Conservation (phyloP, 2,329 filamentous ascomycete genomes). For the Pyrenochaeta sp. region DNA sequence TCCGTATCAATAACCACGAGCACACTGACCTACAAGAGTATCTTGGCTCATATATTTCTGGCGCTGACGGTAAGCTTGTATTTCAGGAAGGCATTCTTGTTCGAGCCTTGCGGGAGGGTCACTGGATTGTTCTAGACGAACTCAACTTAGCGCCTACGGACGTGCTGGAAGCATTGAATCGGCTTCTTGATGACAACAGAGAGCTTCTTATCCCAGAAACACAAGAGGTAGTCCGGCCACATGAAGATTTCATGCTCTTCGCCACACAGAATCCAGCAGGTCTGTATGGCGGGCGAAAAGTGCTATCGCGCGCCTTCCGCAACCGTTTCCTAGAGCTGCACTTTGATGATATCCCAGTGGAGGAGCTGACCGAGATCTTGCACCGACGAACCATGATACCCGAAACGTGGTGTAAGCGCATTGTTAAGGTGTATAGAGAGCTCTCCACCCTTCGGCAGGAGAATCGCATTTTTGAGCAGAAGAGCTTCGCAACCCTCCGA, state of each 20-base stretch:
- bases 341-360: constrained; percentile 96
- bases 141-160: constrained; percentile 96
- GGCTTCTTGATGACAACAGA: constrained; percentile 93
- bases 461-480: constrained; percentile 91
- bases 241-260: constrained; percentile 96
- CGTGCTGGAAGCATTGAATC: constrained; percentile 94
- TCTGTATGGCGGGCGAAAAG: constrained; percentile 92
- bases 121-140: constrained; percentile 98
- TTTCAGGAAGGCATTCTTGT: constrained; percentile 96
- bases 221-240: constrained; percentile 89
- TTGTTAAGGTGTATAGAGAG: constrained; percentile 93
- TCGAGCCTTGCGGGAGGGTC: constrained; percentile 87
- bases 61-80: constrained; percentile 79
- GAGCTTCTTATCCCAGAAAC: constrained; percentile 97
- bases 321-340: constrained; percentile 97
- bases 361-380: constrained; percentile 90
- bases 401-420: constrained; percentile 87
- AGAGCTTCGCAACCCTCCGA: constrained; percentile 94
- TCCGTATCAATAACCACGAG: constrained; percentile 99
- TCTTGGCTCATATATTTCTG: constrained; percentile 90
- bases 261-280: constrained; percentile 97
- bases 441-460: constrained; percentile 90
- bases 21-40: constrained; percentile 99
- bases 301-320: constrained; percentile 90
- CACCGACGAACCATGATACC: constrained; percentile 88